Base-by-base conservation (phyloP, 2,329 filamentous ascomycete genomes). In the Aurifilum marmelostoma region DNA sequence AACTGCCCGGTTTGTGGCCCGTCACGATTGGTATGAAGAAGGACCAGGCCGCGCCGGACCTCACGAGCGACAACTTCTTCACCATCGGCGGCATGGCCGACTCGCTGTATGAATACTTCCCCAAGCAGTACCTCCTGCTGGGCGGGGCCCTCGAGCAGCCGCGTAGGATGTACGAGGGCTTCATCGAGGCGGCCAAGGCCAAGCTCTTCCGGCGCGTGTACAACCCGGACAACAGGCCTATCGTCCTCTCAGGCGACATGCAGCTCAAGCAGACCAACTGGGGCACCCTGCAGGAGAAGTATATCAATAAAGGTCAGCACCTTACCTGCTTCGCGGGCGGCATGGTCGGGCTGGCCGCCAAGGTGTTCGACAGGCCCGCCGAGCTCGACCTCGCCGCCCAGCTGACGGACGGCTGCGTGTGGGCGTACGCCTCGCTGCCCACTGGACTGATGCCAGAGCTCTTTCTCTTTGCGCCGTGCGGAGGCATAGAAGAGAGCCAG, bases 71-170 rank as follows among this genome's bases (percentile, higher is more conserved):
- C 63, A 84, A 89, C 71, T 79, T 85, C 58, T 88, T 87, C 71
- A 84, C 84, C 0, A 80, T 87, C 2, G 87, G 86, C 59, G 85
- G 83, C 50, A 85, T 85, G 82, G 82, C 84, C 3, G 87, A 89
- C 74, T 87, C 85, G 18, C 77, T 86, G 1, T 89, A 88, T 71
- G 87, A 89, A 75, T 95, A 94, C 75, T 85, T 92, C 72, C 83
- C 85, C 0, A 81, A 92, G 75, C 84, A 91, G 75, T 88, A 89
- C 75, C 79, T 92, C 63, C 80, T 92, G n/a, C 84, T 92, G 0
- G 88, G 89, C 47, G 90, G 91, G 3, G 79, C 83, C 0, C 79
- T 85, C n/a, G 69, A 86, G 18, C 83, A 77, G 72, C 76, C 76
- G 24, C 75, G 72, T 39, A 65, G 67, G 59, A 73, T 77, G 73